Base-by-base conservation (phyloP, 352 stramenopile species). In the Detonula confervacea region DNA sequence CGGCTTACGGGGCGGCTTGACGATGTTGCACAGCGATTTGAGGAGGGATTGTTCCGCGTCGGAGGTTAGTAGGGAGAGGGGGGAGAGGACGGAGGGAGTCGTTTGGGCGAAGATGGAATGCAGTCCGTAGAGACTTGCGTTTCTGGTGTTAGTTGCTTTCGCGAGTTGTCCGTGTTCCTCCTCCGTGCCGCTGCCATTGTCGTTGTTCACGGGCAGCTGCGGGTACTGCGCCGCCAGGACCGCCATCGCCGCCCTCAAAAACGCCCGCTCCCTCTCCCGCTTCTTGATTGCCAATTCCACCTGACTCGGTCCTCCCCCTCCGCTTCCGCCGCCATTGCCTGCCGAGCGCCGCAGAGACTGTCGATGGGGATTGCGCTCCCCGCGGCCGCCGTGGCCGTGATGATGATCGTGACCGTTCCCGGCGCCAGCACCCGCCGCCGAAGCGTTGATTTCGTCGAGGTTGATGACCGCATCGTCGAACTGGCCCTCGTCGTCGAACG, bases 1-100 rank as follows among this genome's bases (percentile, higher is more conserved):
- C 24, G 87, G 89, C 69, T 94, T 93, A 66, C 85, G 85, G 1
- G 81, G 87, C 30, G 89, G 89, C 66, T 87, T 80, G 1, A 93
- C 76, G 79, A 93, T 84, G 56, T 88, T 73, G 25, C 89, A 87
- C 22, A 89, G 68, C 1, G 73, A 86, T 60, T 81, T 39, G 1
- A 91, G 61, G 6, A 94, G 64, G 22, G 64, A 79, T 24, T 81
- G 52, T 75, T 93, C 86, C 24, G 80, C 70, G 25, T 46, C n/a
- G 3, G 80, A 16, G 27, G 71, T 83, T 1, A 91, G 57, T 22
- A 83, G 64, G n/a, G n/a, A n/a, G n/a, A n/a, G n/a, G n/a, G n/a
- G n/a, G n/a, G n/a, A n/a, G n/a, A n/a, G n/a, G n/a, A n/a, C n/a
- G n/a, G n/a, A n/a, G n/a, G n/a, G n/a, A n/a, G n/a, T n/a, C n/a